phyloP scores from a whole-genome alignment of 495 filamentous ascomycete species.

The Aspergillus bridgeri region DNA sequence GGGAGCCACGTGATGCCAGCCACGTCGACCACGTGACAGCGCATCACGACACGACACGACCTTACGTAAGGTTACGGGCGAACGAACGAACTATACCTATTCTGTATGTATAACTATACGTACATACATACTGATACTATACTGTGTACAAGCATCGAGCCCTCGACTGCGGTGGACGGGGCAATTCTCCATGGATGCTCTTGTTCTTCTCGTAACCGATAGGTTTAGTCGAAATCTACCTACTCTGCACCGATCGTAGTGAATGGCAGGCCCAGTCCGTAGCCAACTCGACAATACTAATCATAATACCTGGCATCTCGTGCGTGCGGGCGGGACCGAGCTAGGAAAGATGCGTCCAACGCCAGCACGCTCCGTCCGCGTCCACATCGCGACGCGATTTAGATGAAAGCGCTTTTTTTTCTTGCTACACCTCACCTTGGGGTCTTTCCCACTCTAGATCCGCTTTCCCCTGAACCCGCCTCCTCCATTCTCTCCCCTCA shows the following conservation, averaged over 20 bases:
- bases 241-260: too few relatives aligned
- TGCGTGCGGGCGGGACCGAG: slow-evolving; percentile 5
- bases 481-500: slow-evolving; percentile 10
- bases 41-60: background rate
- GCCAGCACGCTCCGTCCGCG: slow-evolving; percentile 30
- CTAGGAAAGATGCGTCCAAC: slow-evolving; percentile 7
- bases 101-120: too few relatives aligned
- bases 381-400: slow-evolving; percentile 45
- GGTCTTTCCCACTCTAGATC: slow-evolving; percentile 13
- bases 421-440: slow-evolving; percentile 8
- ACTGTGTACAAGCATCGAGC: too few relatives aligned
- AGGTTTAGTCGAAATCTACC: too few relatives aligned
- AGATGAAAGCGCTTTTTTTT: slow-evolving; percentile 23
- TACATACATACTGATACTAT: too few relatives aligned
- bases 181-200: too few relatives aligned
- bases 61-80: background rate
- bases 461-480: slow-evolving; percentile 22
- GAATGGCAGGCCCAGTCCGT: too few relatives aligned
- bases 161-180: too few relatives aligned
- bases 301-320: background rate
- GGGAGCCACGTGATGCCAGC: background rate
- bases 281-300: too few relatives aligned
- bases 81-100: too few relatives aligned
- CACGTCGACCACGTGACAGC: background rate
- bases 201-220: too few relatives aligned